Conservation (phyloP, 2,329 filamentous ascomycete species). For the Sarocladium brachiariae region DNA sequence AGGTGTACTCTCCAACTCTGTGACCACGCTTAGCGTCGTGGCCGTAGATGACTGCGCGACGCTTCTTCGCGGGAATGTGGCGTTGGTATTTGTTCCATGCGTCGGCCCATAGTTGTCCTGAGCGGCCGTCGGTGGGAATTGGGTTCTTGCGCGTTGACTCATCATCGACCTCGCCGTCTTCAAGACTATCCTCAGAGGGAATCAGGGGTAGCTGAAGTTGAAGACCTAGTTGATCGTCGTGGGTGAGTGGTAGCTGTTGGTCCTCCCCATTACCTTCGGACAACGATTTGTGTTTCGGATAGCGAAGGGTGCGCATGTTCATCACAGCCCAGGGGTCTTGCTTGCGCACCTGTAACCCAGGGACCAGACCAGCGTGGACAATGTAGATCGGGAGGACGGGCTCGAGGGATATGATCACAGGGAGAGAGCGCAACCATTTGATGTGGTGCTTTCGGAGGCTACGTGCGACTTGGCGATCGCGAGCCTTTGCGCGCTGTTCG, state of each 20-base stretch:
- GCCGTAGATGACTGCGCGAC: constrained; percentile 73
- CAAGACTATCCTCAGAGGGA: constrained; percentile 11
- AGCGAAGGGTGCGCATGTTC: constrained; percentile 81
- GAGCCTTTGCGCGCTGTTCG: constrained; percentile 30
- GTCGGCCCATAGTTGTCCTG: constrained; percentile 62
- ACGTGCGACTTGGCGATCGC: constrained; percentile 44
- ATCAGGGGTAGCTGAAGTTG: neutral
- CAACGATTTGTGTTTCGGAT: constrained; percentile 26
- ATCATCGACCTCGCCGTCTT: constrained; percentile 5
- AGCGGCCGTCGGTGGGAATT: constrained; percentile 33
- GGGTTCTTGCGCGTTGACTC: constrained; percentile 16
- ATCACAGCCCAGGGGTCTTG: constrained; percentile 78
- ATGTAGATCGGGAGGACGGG: constrained; percentile 52
- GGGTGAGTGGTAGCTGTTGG: neutral
- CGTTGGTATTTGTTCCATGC: constrained; percentile 49
- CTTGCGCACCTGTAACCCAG: constrained; percentile 59
- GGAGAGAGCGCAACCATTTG: constrained; percentile 61
- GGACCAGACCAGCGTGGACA: constrained; percentile 81
- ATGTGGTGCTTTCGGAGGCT: constrained; percentile 51
- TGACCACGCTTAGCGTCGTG: constrained; percentile 75
- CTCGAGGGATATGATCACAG: constrained; percentile 73
- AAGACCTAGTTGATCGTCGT: too few relatives aligned
- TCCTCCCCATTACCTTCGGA: neutral
- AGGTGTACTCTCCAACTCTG: constrained; percentile 55
- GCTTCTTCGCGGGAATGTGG: constrained; percentile 22